Evolutionary conservation across 208 protist genomes (phyloP).

Genomic region (Acanthamoeba sp.): DNA sequence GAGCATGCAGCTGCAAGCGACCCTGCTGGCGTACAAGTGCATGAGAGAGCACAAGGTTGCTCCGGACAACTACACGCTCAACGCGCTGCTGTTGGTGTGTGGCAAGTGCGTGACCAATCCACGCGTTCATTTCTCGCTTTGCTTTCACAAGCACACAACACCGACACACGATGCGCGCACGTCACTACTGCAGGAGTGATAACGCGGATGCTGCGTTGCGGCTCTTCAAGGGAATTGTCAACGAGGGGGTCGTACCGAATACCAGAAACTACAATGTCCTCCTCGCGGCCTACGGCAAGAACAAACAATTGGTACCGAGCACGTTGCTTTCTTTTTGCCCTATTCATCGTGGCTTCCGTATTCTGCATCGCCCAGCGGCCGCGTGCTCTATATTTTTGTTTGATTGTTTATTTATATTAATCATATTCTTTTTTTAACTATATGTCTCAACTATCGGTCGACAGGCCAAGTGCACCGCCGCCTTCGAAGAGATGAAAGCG

Average conservation of each 20-base stretch:
- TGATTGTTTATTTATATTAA: too few species aligned
- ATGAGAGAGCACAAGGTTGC: not conserved
- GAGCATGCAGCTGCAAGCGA: not conserved
- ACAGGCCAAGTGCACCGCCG: not conserved
- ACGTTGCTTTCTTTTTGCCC: not conserved
- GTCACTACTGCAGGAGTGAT: not conserved
- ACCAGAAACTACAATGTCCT: not conserved
- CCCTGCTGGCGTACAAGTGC: not conserved
- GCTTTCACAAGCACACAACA: too few species aligned
- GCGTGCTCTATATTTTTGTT: too few species aligned
- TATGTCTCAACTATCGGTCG: not conserved
- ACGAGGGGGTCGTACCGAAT: conserved; percentile 12
- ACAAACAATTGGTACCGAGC: not conserved
- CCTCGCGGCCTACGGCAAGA: not conserved
- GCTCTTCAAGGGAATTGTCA: not conserved
- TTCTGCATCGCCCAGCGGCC: too few species aligned
- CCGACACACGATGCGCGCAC: not conserved
- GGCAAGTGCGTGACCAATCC: not conserved
- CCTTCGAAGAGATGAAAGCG: not conserved
- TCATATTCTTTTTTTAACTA: not conserved
- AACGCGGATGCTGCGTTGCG: not conserved
- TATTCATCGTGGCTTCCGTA: not conserved
- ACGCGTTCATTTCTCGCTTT: not conserved
- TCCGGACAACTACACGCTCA: not conserved
- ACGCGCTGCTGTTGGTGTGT: not conserved